A percentile compares a stretch with the other conserved stretches of the same genome.
Conservation (phyloP, 1,284 basidiomycete species). For the Sphaerobolus stellatus region DNA sequence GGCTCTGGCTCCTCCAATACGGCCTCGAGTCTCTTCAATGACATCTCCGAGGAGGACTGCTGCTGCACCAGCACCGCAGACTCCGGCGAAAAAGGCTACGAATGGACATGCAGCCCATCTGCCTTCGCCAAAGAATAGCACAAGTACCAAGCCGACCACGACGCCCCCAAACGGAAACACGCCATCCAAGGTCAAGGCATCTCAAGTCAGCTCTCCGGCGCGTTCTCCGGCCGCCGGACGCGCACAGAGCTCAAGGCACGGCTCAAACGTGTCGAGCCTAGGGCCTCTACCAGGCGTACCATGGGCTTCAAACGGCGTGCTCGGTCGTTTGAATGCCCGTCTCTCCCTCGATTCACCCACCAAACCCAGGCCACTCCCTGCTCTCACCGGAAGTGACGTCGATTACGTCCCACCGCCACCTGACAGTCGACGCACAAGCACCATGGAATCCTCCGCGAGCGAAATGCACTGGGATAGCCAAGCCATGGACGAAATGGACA, state of each 20-base stretch:
- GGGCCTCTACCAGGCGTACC: slow-evolving; percentile 15
- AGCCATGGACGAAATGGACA: slow-evolving; percentile 38
- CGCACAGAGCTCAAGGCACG: slow-evolving; percentile 6
- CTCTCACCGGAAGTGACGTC: slow-evolving; percentile 10
- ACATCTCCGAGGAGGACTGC: no score
- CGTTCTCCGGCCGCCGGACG: no score
- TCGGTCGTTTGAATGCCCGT: slow-evolving; percentile 14
- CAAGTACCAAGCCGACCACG: no score
- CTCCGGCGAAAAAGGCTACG: no score
- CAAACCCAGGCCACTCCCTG: slow-evolving; percentile 4
- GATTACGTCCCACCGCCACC: slow-evolving; percentile 9
- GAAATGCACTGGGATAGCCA: slow-evolving; percentile 28
- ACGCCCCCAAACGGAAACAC: no score
- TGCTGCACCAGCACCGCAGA: no score
- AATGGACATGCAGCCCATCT: no score
- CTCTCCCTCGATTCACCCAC: slow-evolving; percentile 14
- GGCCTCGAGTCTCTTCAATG: no score
- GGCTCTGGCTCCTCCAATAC: no score
- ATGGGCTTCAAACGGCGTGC: slow-evolving; percentile 16
- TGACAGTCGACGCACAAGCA: slow-evolving; percentile 19
- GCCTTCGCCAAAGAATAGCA: no score
- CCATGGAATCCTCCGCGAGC: slow-evolving; percentile 28
- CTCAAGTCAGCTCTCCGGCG: no score
- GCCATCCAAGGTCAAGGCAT: no score
- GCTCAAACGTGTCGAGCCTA: slow-evolving; percentile 13